A percentile compares a stretch with the other conserved stretches of the same genome.
phyloP scores from a whole-genome alignment of 2,329 filamentous ascomycete species.

The Alternaria sp. region DNA sequence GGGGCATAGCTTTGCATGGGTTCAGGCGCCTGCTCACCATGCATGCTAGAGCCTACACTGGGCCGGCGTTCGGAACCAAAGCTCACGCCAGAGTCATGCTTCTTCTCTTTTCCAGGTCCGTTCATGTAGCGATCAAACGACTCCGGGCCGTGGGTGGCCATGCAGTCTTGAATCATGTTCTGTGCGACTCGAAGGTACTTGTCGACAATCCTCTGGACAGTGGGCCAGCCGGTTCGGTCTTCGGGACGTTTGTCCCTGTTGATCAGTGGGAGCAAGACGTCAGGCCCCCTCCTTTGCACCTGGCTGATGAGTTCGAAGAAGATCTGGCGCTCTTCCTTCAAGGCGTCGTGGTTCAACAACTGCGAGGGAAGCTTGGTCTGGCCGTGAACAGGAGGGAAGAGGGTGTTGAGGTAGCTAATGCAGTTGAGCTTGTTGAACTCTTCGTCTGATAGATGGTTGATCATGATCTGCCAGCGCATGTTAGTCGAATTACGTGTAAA shows the following conservation, averaged over 20 bases:
- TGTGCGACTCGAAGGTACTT: slow-evolving; percentile 67
- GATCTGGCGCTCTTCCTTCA: slow-evolving; percentile 66
- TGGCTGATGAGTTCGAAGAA: slow-evolving; percentile 70
- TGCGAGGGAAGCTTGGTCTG: slow-evolving; percentile 56
- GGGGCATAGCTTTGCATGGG: slow-evolving; percentile 29
- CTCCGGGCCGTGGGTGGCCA: slow-evolving; percentile 54
- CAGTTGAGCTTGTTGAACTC: slow-evolving; percentile 72
- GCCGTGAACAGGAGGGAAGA: slow-evolving; percentile 65
- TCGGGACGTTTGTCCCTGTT: slow-evolving; percentile 60
- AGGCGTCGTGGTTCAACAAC: slow-evolving; percentile 60
- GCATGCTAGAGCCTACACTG: slow-evolving; percentile 37
- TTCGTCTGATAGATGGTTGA: slow-evolving; percentile 69
- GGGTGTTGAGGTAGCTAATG: slow-evolving; percentile 72
- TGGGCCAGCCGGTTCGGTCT: slow-evolving; percentile 66
- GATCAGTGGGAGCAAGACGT: slow-evolving; percentile 63
- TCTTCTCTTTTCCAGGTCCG: slow-evolving; percentile 58
- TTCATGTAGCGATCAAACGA: slow-evolving; percentile 46
- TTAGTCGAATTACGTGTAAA: slow-evolving; percentile 15
- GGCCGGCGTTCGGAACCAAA: slow-evolving; percentile 57
- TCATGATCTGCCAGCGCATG: slow-evolving; percentile 59
- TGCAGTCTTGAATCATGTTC: slow-evolving; percentile 68
- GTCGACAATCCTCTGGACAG: slow-evolving; percentile 59
- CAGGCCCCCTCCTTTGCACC: slow-evolving; percentile 65
- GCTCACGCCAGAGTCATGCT: slow-evolving; percentile 71
- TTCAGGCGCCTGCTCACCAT: slow-evolving; percentile 38